These are phyloP conservation scores for Cordyceps sp. DNA, from an alignment of 2,329 filamentous ascomycete genomes.

Conservation along the genomic window DNA sequence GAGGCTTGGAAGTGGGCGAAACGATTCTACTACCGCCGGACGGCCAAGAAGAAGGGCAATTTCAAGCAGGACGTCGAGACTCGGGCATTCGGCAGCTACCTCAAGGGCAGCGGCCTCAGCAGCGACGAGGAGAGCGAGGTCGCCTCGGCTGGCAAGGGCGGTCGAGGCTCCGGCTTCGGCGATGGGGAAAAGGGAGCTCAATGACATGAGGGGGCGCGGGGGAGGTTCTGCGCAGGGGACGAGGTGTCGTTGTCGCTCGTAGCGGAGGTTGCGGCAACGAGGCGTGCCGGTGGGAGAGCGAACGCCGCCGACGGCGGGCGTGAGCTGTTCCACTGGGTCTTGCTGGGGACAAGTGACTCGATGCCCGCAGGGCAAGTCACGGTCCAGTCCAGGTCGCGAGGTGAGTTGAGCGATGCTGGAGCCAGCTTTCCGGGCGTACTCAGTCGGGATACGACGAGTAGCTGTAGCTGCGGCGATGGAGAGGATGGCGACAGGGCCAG, in stretches of 20 bases:
- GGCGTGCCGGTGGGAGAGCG: neutral
- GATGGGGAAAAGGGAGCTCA: conserved; percentile 3
- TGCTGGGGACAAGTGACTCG: no score
- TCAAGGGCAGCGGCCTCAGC: conserved; percentile 7
- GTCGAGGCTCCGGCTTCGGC: neutral
- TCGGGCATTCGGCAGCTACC: conserved; percentile 16
- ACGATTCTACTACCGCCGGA: conserved; percentile 17
- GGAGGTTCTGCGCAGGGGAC: neutral
- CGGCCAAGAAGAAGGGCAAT: conserved; percentile 5
- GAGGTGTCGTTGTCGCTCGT: neutral
- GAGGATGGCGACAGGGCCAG: no score
- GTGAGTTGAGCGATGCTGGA: no score
- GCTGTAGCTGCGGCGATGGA: no score
- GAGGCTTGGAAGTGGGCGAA: conserved; percentile 43
- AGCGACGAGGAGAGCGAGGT: conserved; percentile 5
- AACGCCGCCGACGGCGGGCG: no score
- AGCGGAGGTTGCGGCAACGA: neutral
- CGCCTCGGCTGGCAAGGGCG: conserved; percentile 3
- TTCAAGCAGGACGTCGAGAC: conserved; percentile 13
- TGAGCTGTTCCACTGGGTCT: no score
- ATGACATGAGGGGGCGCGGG: conserved; percentile 6
- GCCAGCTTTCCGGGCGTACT: no score
- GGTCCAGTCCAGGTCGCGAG: no score
- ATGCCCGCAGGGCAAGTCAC: no score
- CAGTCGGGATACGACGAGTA: no score